Base-by-base conservation (phyloP, 768 basidiomycete genomes). In the Boletus barrowsii region DNA sequence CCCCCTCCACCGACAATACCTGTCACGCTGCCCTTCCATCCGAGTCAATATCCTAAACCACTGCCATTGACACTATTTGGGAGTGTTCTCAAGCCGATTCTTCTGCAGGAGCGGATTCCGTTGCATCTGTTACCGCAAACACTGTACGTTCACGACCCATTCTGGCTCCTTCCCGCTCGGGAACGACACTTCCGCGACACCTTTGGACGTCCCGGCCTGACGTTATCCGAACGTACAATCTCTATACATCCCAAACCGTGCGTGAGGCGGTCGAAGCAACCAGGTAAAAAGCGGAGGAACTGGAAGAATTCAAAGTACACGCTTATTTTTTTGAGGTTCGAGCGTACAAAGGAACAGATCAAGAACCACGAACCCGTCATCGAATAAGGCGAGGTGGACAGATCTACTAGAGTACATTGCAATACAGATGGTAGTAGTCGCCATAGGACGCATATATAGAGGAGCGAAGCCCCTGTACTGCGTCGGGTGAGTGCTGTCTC, bases 111-210 rank as follows among this genome's bases (percentile, higher is more conserved):
- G 4, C 66, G 65, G 5, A 59, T 77, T 32, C 70, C 74, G 0
- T 51, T 67, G 5, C 52, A 72, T 36, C 61, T 74, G 5, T 68
- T 77, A 18, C 79, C 79, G 0, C 54, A 72, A 59, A 75, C 60
- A 18, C 65, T 80, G 10, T 56, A 73, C 22, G 75, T 79, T 1
- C 78, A 79, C 51, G 78, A 79, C 50, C 77, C 78, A 0, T 77
- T 68, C 57, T 60, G 63, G 49, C 40, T 74, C 10, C 69, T 78
- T 30, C 17, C 53, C 26, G 68, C 68, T 17, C 7, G 15, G 20
- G 0, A 44, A 5, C 44, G 8, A 33, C 5, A 24, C 1, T 36
- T 47, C 4, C 49, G 10, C 3, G 8, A 60, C n/a, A 59, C 33
- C 2, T 43, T 57, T 74, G 75, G 73, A 60, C 42, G 1, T 60